These are phyloP conservation scores for Paramecium caudatum DNA, from an alignment of 73 alveolate species.

Conservation along the genomic window DNA sequence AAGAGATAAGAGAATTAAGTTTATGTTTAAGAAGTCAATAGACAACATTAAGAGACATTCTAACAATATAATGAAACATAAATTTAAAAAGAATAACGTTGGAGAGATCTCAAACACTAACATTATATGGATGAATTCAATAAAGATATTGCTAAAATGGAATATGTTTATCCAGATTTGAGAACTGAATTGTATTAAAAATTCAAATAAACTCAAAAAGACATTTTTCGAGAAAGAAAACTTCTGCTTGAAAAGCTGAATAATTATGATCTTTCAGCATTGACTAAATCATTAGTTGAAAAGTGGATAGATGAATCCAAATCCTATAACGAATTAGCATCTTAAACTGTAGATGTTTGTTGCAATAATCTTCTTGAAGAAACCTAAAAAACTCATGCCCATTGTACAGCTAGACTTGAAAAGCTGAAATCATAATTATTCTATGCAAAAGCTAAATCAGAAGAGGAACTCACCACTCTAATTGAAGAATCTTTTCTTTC, in stretches of 20 bases:
- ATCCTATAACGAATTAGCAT: constrained; percentile 64
- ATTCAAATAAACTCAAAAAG: constrained; percentile 44
- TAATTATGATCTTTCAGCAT: constrained; percentile 11
- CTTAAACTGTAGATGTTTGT: constrained; percentile 67
- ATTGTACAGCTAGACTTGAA: constrained; percentile 55
- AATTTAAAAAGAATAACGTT: constrained; percentile 68
- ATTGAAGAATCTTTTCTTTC: constrained; percentile 56
- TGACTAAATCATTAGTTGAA: constrained; percentile 67
- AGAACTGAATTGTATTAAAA: constrained; percentile 61
- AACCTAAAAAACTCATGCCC: constrained; percentile 35
- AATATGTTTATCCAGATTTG: constrained; percentile 74
- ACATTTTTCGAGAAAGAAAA: constrained; percentile 68
- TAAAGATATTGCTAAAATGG: constrained; percentile 41
- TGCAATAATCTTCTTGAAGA: constrained; percentile 65
- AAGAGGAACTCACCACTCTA: constrained; percentile 64
- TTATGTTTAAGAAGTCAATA: constrained; percentile 66
- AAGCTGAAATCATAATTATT: constrained; percentile 16
- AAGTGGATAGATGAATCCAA: constrained; percentile 77
- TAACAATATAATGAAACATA: constrained; percentile 42
- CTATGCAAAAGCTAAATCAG: constrained; percentile 55
- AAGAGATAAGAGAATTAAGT: constrained; percentile 70
- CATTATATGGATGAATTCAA: constrained; percentile 56
- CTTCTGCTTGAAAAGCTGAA: constrained; percentile 44
- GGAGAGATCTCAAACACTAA: constrained; percentile 76
- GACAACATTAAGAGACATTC: constrained; percentile 62